phyloP scores from a whole-genome alignment of 495 filamentous ascomycete species.

The Penicillium silybi region DNA sequence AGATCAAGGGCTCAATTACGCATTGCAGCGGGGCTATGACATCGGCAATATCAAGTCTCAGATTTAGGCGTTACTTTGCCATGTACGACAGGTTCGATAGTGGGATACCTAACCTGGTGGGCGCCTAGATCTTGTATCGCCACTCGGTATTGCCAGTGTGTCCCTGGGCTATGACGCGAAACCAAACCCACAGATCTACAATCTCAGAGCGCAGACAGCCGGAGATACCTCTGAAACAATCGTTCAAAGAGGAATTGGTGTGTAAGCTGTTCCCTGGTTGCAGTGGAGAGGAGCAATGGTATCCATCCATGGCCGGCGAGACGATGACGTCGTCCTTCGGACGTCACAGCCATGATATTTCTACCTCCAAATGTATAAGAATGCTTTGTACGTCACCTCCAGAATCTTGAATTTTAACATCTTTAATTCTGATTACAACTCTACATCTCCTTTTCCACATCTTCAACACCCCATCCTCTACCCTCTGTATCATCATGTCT shows the following conservation, averaged over 20 bases:
- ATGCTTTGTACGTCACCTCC: neutral
- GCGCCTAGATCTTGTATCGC: neutral
- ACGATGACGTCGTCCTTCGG: conserved; percentile 16
- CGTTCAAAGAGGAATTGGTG: neutral
- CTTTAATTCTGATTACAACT: neutral
- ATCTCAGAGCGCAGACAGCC: neutral
- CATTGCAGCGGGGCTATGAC: conserved; percentile 3
- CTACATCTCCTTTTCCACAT: neutral
- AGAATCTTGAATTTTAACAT: neutral
- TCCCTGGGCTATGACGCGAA: neutral
- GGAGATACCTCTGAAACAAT: neutral
- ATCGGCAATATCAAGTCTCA: neutral
- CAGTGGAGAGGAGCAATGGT: too few species aligned
- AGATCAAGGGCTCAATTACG: neutral
- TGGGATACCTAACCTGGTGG: neutral
- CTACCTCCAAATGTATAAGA: neutral
- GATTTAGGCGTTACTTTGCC: neutral
- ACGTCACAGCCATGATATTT: conserved; percentile 13
- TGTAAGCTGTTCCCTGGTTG: neutral
- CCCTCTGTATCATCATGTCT: conserved; percentile 42
- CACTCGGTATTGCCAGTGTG: neutral
- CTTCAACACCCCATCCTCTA: neutral
- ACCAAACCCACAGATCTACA: neutral
- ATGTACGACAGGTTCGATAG: neutral
- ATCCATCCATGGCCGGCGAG: conserved; percentile 3